Base-by-base conservation (phyloP, 208 protist species). In the Trypanosoma mega region DNA sequence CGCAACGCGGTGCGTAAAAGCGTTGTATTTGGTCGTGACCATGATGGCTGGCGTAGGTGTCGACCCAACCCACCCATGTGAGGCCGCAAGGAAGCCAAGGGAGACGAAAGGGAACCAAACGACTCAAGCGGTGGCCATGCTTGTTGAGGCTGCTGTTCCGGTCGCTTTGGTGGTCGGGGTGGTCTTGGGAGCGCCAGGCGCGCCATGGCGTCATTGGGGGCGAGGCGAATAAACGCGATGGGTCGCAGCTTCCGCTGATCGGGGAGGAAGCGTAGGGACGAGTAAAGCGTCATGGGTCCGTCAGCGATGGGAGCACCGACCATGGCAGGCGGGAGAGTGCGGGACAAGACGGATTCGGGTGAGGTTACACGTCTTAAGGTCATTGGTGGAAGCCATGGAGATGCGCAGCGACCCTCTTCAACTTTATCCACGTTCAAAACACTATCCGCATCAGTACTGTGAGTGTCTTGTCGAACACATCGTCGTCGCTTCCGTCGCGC, bases 211-310 rank as follows among this genome's bases (percentile, higher is more conserved):
- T 43, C 37, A 21, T 12, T 7, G 6, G 45, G 20, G n/a, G 37
- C 51, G 21, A 52, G 31, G 1, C 79, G 75, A 57, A 90, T 52
- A 1, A 67, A 49, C 1, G 87, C 83, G 36, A 93, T 86, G 30
- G 87, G 87, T 0, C 87, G 80, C 27, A 93, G 70, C 62, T 90
- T 90, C n/a, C 57, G 44, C 7, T 68, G 29, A 60, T 90, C 78
- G 1, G 85, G 73, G 6, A 83, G 67, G 46, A 85, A 81, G 6
- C 77, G 78, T 37, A 91, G 37, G 8, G 67, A 54, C 1, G 87
- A 77, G 58, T 88, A 90, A 0, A 91, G 63, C 34, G 12, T 12
- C 9, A 74, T 23, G 8, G 36, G 47, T 34, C 2, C 0, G 18
- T 2, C 2, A 53, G 6, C 20, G 23, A 2, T 21, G 21, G 2